Base-by-base conservation (phyloP, 495 filamentous ascomycete genomes). In the Penicillium maclennaniae region DNA sequence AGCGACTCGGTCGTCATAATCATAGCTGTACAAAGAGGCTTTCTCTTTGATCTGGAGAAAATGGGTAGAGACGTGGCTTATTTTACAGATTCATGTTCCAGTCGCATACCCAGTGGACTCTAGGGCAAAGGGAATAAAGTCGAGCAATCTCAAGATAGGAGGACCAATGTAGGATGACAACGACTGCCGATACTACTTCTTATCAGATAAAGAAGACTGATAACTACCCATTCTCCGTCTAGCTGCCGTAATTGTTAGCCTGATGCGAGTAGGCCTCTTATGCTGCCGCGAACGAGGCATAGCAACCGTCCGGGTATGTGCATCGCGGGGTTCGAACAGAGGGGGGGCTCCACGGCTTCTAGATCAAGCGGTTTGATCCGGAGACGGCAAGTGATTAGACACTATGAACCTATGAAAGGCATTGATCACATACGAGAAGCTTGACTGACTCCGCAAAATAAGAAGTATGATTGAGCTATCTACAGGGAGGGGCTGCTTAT, bases 171-270 rank as follows among this genome's bases (percentile, higher is more conserved):
- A 34, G 14, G 10, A 34, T 34, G 31, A 4, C 31, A 34, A 14
- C 14, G 31, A 14, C 31, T 12, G 14, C 5, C 10, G 31, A 34
- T 31, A 41, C 7, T n/a, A 41, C 28, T 26, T 41, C 21, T 28
- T 41, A 49, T 49, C 36, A 17, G 21, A 41, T 12, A 15, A 27
- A 49, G 23, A 49, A 27, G 15, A 23, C 15, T 25, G 23, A 28
- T 50, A 50, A 16, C 9, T 0, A 12, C 15, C 4, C 14, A 10
- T 15, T 50, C 38, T 43, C 17, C 28, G 2, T 26, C 19, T 12
- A 43, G 39, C 38, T 66, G 50, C 69, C 65, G 6, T 59, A 65
- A 65, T 37, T 43, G 69, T 69, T 64, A 67, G 62, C 62, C 46
- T 40, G 63, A 73, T 68, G 65, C 70, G 69, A 68, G 47, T 19